A percentile compares a stretch with the other conserved stretches of the same genome.
Conservation (phyloP, 371 early-diverging fungal genomes). For the Apophysomyces ossiformis region DNA sequence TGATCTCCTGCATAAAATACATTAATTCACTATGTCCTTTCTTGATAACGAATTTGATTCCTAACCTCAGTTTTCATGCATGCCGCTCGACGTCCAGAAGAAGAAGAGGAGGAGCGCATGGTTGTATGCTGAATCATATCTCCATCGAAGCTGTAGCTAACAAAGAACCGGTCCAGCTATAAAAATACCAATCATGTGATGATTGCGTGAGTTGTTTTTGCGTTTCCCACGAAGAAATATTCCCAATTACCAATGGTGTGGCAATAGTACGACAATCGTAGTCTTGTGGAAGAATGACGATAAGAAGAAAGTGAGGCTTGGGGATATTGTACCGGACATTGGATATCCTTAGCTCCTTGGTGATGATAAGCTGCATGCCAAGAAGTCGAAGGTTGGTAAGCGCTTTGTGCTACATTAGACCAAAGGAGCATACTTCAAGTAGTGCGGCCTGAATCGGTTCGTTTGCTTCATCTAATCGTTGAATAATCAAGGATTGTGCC, state of each 20-base stretch:
- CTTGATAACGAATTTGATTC: neutral
- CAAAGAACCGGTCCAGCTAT: slow-evolving; percentile 60
- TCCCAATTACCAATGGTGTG: slow-evolving; percentile 35
- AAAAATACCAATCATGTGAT: neutral
- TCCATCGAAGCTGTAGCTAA: slow-evolving; percentile 55
- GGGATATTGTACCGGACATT: slow-evolving; percentile 57
- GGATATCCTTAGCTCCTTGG: slow-evolving; percentile 53
- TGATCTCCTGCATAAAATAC: slow-evolving; percentile 50
- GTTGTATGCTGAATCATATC: slow-evolving; percentile 33
- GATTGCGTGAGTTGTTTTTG: neutral
- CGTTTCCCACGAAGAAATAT: neutral
- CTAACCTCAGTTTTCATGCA: slow-evolving; percentile 1
- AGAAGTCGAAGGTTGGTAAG: too few relatives aligned
- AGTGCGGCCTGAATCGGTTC: slow-evolving; percentile 51
- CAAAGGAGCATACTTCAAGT: slow-evolving; percentile 39
- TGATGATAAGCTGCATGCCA: slow-evolving; percentile 41
- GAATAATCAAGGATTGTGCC: slow-evolving; percentile 53
- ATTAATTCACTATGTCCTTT: neutral
- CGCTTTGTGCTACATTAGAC: too few relatives aligned
- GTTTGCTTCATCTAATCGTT: slow-evolving; percentile 48
- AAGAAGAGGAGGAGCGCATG: slow-evolving; percentile 13
- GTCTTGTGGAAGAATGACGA: slow-evolving; percentile 39
- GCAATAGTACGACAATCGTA: slow-evolving; percentile 29
- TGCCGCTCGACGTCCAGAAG: slow-evolving; percentile 37
- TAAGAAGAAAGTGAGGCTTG: slow-evolving; percentile 50